phyloP scores from a whole-genome alignment of 176 grass and related monocot species.

The Typha latifolia region DNA sequence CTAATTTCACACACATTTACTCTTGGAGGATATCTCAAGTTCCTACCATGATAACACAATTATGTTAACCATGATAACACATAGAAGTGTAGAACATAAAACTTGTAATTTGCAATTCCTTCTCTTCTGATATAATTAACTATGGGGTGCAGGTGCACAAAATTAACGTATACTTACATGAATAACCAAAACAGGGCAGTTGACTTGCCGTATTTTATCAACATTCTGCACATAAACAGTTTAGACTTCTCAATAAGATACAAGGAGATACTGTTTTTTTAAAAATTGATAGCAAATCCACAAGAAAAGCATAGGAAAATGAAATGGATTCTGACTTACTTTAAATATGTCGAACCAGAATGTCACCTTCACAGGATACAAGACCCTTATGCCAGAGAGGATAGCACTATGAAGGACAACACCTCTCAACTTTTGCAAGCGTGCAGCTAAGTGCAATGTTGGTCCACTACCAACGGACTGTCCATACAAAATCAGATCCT shows the following conservation, averaged over 20 bases:
- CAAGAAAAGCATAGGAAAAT: background rate
- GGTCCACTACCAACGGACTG: conserved; percentile 99
- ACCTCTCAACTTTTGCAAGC: conserved; percentile 67
- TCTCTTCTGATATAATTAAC: background rate
- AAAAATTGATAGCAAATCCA: background rate
- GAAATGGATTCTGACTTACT: conserved; percentile 34
- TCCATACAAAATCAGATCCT: conserved; percentile 90
- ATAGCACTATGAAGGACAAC: conserved; percentile 96
- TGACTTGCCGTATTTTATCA: conserved; percentile 90
- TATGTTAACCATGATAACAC: too few relatives aligned
- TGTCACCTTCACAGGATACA: conserved; percentile 92
- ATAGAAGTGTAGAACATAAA: too few relatives aligned
- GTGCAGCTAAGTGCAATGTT: conserved; percentile 75
- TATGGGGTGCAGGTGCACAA: background rate
- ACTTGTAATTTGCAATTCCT: background rate
- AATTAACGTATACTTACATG: conserved; percentile 57
- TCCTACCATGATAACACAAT: too few relatives aligned
- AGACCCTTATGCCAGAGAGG: conserved; percentile 87
- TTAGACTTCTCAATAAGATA: background rate
- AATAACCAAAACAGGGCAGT: conserved; percentile 88
- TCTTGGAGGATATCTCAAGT: too few relatives aligned
- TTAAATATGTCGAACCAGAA: conserved; percentile 99
- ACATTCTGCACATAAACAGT: conserved; percentile 62
- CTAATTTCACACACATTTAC: too few relatives aligned
- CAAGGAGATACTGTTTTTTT: background rate